Base-by-base conservation (phyloP, 208 protist genomes). In the Herpetomonas tarakana region DNA sequence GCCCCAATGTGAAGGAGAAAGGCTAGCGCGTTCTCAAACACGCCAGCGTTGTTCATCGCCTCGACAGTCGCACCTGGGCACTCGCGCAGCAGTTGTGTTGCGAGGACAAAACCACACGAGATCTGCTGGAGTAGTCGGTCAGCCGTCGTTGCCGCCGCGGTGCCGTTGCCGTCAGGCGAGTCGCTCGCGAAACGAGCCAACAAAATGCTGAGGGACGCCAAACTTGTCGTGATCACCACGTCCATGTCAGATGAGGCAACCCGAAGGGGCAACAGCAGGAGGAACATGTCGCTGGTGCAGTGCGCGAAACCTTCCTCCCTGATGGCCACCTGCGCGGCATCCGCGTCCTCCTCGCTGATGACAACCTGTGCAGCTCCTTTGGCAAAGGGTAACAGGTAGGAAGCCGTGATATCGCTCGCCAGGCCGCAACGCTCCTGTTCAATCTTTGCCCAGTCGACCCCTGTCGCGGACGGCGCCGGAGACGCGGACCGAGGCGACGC, bases 31-130 rank as follows among this genome's bases (percentile, higher is more conserved):
- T 70, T 78, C 21, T 83, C 78, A 53, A 86, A 82, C 56, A 86
- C 76, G 57, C 75, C 78, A 28, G 74, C 76, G 44, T 71, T 74
- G 39, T 79, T 69, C 83, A 91, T 85, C 38, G 73, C 67, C 29
- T 81, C 58, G 39, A 78, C 54, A 31, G 77, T 67, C 0, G 58
- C 41, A 27, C 57, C 39, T 31, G 76, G 68, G 51, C 28, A 74
- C 38, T 78, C 66, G 54, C 62, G 49, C 16, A 86, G 54, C 6
- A 86, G 65, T 4, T 58, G 66, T 12, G 68, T 70, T 28, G 80
- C 54, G 4, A 89, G 67, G 46, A 82, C 49, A 24, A 86, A 56
- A 56, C 75, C 71, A 39, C 68, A 82, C 14, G 73, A 77, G 3
- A 83, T 31, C 53, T 81, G 69, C 1, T 49, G 67, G n/a, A 87